A percentile compares a stretch with the other conserved stretches of the same genome.
phyloP scores from a whole-genome alignment of 768 basidiomycete genomes.

The Lentinula detonsa region DNA sequence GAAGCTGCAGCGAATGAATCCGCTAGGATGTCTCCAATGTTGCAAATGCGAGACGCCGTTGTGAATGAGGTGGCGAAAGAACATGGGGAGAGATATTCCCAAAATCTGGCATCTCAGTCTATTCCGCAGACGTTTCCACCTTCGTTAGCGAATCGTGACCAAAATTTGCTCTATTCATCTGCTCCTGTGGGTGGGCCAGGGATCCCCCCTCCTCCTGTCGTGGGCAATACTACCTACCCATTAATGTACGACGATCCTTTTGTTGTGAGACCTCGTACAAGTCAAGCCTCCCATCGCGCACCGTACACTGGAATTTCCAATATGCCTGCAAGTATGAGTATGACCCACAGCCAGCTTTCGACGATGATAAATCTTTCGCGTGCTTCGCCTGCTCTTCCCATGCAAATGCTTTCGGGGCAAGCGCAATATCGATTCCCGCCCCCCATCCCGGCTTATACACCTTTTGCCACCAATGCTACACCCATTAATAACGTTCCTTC shows the following conservation, averaged over 20 bases:
- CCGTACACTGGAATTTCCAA: conserved; percentile 2
- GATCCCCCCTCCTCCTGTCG: conserved; percentile 3
- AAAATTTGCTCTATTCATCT: conserved; percentile 4
- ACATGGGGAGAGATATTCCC: background rate
- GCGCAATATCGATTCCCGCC: background rate
- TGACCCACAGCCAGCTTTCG: conserved; percentile 48
- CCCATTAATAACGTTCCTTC: background rate
- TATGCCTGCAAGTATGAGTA: conserved; percentile 33
- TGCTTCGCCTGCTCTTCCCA: conserved; percentile 9
- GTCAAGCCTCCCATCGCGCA: conserved; percentile 34
- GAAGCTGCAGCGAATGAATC: conserved; percentile 74
- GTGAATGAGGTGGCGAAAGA: background rate
- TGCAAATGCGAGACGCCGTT: conserved; percentile 15
- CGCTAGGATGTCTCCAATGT: conserved; percentile 48
- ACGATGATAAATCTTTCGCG: conserved; percentile 33
- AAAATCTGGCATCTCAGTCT: conserved; percentile 1
- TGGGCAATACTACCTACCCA: conserved; percentile 2
- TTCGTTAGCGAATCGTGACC: background rate
- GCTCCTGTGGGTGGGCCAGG: background rate
- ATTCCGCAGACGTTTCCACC: conserved; percentile 2
- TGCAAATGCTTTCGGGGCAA: conserved; percentile 9
- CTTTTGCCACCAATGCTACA: background rate
- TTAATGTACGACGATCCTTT: conserved; percentile 22
- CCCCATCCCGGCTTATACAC: background rate
- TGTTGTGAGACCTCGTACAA: conserved; percentile 43